Base-by-base conservation (phyloP, 352 stramenopile genomes). In the Phytophthora capsici region DNA sequence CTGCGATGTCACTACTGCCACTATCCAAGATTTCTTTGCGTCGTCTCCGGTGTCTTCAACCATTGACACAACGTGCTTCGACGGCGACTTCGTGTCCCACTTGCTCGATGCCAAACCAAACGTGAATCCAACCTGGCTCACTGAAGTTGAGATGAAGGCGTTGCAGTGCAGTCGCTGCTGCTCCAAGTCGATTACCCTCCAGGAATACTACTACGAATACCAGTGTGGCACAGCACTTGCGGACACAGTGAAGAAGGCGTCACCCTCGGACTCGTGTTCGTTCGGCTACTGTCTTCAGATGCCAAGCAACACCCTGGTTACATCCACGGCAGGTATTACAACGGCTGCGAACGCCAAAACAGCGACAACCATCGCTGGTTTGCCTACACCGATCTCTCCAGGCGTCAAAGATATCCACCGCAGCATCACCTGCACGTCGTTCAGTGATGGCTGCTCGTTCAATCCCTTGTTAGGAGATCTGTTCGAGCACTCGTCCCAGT, bases 201-300 rank as follows among this genome's bases (percentile, higher is more conserved):
- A 57, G 13, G 59, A 69, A 13, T 57, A 62, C n/a, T 69, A 65
- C 8, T 69, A 73, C 19, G 58, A 69, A 20, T 73, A 62, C 53
- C 53, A 61, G n/a, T 73, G 65, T 19, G 53, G 58, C 10, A 55
- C 38, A 1, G 14, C 34, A 7, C 7, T 28, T 10, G 25, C 30
- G 3, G 20, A 56, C 9, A 52, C 57, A 2, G 51, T 55, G 8
- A 45, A 60, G 58, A 54, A 65, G 14, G 45, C 34, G 3, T 28
- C 41, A 2, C 41, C 37, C 6, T 57, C 50, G 22, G 64, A 69
- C 25, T 22, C 46, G 8, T 73, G 64, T 26, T 36, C 37, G 4
- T 73, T 69, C 16, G 22, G 30, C 9, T 36, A 73, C 20, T 73
- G 64, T 25, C 30, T 73, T 14, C 32, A 57, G 10, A 56, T 69